Evolutionary conservation across 768 basidiomycete species (phyloP).

Genomic region (Pleurotus tuoliensis): DNA sequence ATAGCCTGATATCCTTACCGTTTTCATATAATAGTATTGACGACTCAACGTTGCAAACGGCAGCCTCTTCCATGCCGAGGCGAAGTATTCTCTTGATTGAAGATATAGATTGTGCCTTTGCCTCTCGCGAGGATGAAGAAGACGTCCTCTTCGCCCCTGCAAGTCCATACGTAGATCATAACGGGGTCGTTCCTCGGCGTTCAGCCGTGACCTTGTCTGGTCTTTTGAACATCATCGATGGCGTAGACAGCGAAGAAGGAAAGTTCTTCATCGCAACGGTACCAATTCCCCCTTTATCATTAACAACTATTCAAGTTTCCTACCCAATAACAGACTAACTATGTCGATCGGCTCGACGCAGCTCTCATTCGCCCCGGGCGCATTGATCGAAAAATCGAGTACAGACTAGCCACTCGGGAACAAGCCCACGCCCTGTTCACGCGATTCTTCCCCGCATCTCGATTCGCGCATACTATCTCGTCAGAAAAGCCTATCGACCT

Average conservation of each 20-base stretch:
- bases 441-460: slow-evolving; percentile 38
- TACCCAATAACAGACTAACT: slow-evolving; percentile 39
- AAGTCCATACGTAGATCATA: neutral
- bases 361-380: slow-evolving; percentile 55
- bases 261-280: slow-evolving; percentile 74
- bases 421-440: slow-evolving; percentile 47
- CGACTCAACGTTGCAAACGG: slow-evolving; percentile 43
- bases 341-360: slow-evolving; percentile 49
- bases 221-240: slow-evolving; percentile 56
- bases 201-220: slow-evolving; percentile 49
- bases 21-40: slow-evolving; percentile 33
- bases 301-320: neutral
- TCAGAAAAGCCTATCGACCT: neutral
- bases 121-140: slow-evolving; percentile 38
- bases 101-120: slow-evolving; percentile 39
- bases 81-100: slow-evolving; percentile 13
- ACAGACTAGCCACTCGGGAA: slow-evolving; percentile 40
- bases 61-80: slow-evolving; percentile 44
- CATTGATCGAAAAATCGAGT: slow-evolving; percentile 51
- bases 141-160: slow-evolving; percentile 11
- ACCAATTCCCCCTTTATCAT: slow-evolving; percentile 84
- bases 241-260: slow-evolving; percentile 59
- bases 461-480: neutral
- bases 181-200: neutral
- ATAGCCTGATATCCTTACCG: no score